These are phyloP conservation scores for Colletotrichum siamense DNA, from an alignment of 2,329 filamentous ascomycete species.

Conservation along the genomic window DNA sequence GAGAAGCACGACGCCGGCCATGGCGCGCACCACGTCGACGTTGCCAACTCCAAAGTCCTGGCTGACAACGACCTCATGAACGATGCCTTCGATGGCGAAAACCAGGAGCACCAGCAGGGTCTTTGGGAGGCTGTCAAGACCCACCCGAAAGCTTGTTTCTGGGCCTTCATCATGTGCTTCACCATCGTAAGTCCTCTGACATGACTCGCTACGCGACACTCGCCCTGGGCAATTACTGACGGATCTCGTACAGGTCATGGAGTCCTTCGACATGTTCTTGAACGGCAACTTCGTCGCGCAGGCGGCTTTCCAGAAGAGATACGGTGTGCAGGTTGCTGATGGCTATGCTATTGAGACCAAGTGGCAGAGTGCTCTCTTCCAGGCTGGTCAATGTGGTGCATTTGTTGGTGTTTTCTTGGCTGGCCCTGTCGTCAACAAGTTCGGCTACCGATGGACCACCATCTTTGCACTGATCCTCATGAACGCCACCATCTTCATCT, in stretches of 20 bases:
- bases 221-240: not conserved
- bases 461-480: constrained; percentile 30
- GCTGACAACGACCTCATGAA: constrained; percentile 41
- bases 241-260: constrained; percentile 46
- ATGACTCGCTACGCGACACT: not conserved
- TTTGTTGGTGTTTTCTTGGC: constrained; percentile 41
- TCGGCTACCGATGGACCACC: constrained; percentile 43
- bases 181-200: constrained; percentile 46
- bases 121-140: constrained; percentile 41
- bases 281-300: constrained; percentile 52
- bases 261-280: constrained; percentile 54
- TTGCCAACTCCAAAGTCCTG: constrained; percentile 38
- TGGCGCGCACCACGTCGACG: constrained; percentile 25
- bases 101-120: constrained; percentile 45
- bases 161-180: constrained; percentile 55
- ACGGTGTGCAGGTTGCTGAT: constrained; percentile 33
- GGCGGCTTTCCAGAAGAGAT: constrained; percentile 38
- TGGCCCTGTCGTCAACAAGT: constrained; percentile 39
- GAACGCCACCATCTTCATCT: constrained; percentile 49
- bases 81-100: constrained; percentile 47
- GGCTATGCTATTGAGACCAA: constrained; percentile 39
- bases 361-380: constrained; percentile 45
- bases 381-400: constrained; percentile 38
- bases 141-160: constrained; percentile 50
- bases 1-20: constrained; percentile 11